These are phyloP conservation scores for Endothia cerciana DNA, from an alignment of 2,329 filamentous ascomycete species.

Conservation along the genomic window DNA sequence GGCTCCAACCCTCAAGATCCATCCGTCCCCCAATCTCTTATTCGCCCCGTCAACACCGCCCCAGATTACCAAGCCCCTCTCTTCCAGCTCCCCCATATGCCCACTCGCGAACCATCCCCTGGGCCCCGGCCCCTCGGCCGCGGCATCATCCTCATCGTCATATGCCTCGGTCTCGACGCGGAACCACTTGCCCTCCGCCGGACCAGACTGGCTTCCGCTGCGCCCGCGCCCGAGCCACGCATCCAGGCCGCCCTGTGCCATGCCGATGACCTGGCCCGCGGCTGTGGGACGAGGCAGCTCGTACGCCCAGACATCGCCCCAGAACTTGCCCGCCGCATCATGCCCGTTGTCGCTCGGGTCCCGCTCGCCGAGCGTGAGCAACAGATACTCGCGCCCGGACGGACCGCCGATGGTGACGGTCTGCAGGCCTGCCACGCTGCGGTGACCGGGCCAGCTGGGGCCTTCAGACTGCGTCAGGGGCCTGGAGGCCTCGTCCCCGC, in stretches of 20 bases:
- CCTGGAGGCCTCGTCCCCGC: conserved; percentile 39
- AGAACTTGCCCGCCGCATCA: conserved; percentile 57
- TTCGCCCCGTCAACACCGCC: conserved; percentile 60
- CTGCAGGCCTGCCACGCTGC: conserved; percentile 59
- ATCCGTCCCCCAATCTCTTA: conserved; percentile 61
- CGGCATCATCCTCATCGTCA: conserved; percentile 55
- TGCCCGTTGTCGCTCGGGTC: conserved; percentile 53
- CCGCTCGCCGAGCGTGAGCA: conserved; percentile 64
- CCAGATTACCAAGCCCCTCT: conserved; percentile 62
- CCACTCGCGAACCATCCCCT: conserved; percentile 63
- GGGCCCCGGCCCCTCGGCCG: conserved; percentile 51
- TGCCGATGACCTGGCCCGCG: conserved; percentile 58
- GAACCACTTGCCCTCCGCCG: conserved; percentile 63
- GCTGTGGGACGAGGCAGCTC: conserved; percentile 60
- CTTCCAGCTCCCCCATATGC: conserved; percentile 61
- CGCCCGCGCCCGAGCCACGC: conserved; percentile 37
- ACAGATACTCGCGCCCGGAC: conserved; percentile 63
- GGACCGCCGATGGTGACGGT: conserved; percentile 54
- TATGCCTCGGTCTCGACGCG: conserved; percentile 51
- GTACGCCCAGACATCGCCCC: conserved; percentile 67
- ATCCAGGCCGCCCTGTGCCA: conserved; percentile 55
- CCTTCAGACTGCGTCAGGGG: conserved; percentile 21
- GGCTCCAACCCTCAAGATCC: conserved; percentile 61
- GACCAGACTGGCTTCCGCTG: conserved; percentile 38
- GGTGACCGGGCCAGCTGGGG: conserved; percentile 52